Base-by-base conservation (phyloP, 306 rosid species). In the Castanea crenata region DNA sequence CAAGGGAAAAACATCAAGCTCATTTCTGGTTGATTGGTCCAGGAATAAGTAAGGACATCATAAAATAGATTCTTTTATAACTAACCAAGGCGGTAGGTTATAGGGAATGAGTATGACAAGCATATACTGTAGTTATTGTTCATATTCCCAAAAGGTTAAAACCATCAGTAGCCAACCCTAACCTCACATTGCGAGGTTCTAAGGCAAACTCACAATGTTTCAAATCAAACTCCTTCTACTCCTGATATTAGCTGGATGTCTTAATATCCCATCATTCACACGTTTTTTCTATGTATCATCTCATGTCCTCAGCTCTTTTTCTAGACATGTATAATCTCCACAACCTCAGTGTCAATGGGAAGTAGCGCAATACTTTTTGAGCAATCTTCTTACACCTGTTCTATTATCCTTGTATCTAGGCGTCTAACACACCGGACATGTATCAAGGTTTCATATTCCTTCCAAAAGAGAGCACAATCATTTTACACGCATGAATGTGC, bases 81-180 rank as follows among this genome's bases (percentile, higher is more conserved):
- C 15, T 34, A 75, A n/a, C 78, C 76, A 75, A 3, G 57, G 69
- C 3, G 58, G 58, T 11, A 75, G n/a, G 12, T 75, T 75, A 44
- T 75, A 75, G 1, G 70, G 16, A 9, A 23, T 35, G 6, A 57
- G 20, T 1, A 75, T 1, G 21, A 58, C 31, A 19, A 16, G 58
- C 71, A 59, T 23, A 69, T 75, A 38, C 34, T 75, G 29, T 54
- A 69, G 21, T 5, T 23, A 3, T 44, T 63, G 3, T 13, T 35
- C n/a, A 10, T 20, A 20, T 35, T 58, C 6, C 51, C 15, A 41
- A 75, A 75, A 12, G 71, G 18, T 58, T 75, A 11, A 75, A 75
- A 5, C 78, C 70, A 32, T 75, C 58, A 19, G 12, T 5, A 10
- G n/a, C 46, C 35, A 74, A n/a, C 1, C 35, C 35, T 7, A 74